A percentile compares a stretch with the other conserved stretches of the same genome.
Conservation (phyloP, 768 basidiomycete genomes). For the Russula sp. region DNA sequence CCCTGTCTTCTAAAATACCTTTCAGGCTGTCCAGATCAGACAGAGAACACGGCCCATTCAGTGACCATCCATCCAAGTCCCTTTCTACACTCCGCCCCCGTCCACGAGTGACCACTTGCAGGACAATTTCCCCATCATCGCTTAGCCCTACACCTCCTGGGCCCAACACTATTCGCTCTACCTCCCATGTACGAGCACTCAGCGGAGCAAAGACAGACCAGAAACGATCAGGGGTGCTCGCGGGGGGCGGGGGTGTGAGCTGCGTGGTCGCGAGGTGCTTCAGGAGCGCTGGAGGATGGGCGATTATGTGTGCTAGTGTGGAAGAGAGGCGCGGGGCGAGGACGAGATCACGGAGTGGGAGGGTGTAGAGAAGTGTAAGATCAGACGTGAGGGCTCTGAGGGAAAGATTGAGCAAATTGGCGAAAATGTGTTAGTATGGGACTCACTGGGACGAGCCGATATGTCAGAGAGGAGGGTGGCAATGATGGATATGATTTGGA, state of each 20-base stretch:
- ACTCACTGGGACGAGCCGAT: conserved; percentile 48
- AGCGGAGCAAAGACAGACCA: conserved; percentile 75
- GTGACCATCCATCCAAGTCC: conserved; percentile 61
- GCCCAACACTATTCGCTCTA: conserved; percentile 60
- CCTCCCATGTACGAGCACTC: conserved; percentile 58
- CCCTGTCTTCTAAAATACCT: conserved; percentile 41
- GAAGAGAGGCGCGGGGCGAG: conserved; percentile 62
- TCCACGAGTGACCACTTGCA: conserved; percentile 58
- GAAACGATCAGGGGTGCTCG: conserved; percentile 63
- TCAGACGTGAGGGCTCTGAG: conserved; percentile 54
- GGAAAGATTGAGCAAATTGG: not conserved
- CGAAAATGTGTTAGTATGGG: not conserved
- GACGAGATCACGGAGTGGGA: conserved; percentile 55
- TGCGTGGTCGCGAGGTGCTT: conserved; percentile 66
- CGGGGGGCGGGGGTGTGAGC: conserved; percentile 66
- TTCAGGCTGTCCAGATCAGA: conserved; percentile 52
- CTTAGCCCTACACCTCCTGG: conserved; percentile 47
- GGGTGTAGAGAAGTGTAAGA: conserved; percentile 53
- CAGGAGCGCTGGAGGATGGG: conserved; percentile 71
- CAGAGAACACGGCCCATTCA: conserved; percentile 45
- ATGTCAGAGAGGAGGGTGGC: conserved; percentile 46
- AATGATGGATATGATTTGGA: conserved; percentile 54
- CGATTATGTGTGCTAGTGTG: conserved; percentile 58
- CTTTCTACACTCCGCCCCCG: conserved; percentile 57
- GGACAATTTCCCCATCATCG: conserved; percentile 52